phyloP scores from a whole-genome alignment of 176 grass and related monocot genomes.

The Phragmites australis region DNA sequence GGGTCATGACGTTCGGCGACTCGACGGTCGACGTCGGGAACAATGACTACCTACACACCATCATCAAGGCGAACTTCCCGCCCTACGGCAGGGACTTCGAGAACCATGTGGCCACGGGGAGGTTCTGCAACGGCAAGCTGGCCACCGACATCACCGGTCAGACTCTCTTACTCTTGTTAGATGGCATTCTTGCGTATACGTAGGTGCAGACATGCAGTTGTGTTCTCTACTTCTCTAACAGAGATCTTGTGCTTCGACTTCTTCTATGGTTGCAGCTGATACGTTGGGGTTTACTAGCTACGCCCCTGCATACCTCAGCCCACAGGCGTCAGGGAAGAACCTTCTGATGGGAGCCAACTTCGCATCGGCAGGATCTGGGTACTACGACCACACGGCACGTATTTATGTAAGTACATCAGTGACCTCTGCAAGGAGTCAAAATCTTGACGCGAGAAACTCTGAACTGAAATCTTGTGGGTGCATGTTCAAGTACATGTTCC shows the following conservation, averaged over 20 bases:
- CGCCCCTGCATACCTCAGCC: slow-evolving; percentile 75
- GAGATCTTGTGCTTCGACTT: not conserved
- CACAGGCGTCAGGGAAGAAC: slow-evolving; percentile 80
- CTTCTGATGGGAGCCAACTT: slow-evolving; percentile 92
- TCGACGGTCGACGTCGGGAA: slow-evolving; percentile 88
- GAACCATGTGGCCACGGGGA: slow-evolving; percentile 70
- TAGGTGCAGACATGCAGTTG: not conserved
- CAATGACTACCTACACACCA: slow-evolving; percentile 81
- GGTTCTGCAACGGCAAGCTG: slow-evolving; percentile 96
- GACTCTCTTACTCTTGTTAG: not conserved
- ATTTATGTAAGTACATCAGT: slow-evolving; percentile 64
- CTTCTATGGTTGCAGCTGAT: slow-evolving; percentile 58
- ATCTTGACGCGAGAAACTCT: not conserved
- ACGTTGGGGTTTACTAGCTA: slow-evolving; percentile 76
- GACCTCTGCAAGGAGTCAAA: not conserved
- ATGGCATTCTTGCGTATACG: not conserved
- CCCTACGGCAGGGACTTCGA: slow-evolving; percentile 90
- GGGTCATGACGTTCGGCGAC: slow-evolving; percentile 78
- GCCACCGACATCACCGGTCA: slow-evolving; percentile 92
- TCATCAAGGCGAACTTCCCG: slow-evolving; percentile 82
- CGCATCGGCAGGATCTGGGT: slow-evolving; percentile 90
- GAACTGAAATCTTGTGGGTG: not conserved
- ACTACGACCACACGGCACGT: slow-evolving; percentile 73
- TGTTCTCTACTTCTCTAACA: not conserved
- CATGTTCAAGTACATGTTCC: not conserved